Base-by-base conservation (phyloP, 192 early-diverging fungal species). In the Coemansia sp. region DNA sequence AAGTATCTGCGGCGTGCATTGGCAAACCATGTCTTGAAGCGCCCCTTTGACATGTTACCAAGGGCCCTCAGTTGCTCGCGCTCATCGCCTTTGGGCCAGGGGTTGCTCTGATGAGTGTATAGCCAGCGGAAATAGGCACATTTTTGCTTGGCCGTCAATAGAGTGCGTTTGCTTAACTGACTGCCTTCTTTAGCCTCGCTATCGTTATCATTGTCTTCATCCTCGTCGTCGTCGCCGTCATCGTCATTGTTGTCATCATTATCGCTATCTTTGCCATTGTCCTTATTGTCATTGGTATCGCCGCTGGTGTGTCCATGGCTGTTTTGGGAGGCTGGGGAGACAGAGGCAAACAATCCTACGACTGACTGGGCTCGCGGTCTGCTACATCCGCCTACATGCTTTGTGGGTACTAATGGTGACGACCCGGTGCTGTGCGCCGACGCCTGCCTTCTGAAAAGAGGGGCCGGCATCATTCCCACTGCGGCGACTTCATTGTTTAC, bases 21-120 rank as follows among this genome's bases (percentile, higher is more conserved):
- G 37, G 72, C 72, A 34, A 75, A 75, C 72, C 72, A 75, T 11
- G 72, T 75, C 65, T 75, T 75, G 58, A 75, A 75, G 34, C 72
- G 45, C 53, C 58, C 72, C 33, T 57, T 64, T 22, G 53, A 48
- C 72, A 75, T 75, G 49, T 64, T 57, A 32, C 60, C 72, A 17
- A 75, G 57, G 44, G 33, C 8, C 22, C 64, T 53, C 19, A 75
- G 65, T 17, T 57, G 41, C 22, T 75, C 72, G 45, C 72, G 64
- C 53, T 75, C 72, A 26, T 36, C 46, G 48, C 72, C 72, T 57
- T 57, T 75, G 64, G 72, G 72, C 61, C 68, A 68, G 22, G 72
- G 72, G 58, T 75, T 64, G 24, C 64, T 52, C 3, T 44, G 19
- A 49, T 75, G 67, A 9, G 57, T 20, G 37, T 60, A 64, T 37